phyloP scores from a whole-genome alignment of 805 yeast species.

The Geotrichum ghanense region DNA sequence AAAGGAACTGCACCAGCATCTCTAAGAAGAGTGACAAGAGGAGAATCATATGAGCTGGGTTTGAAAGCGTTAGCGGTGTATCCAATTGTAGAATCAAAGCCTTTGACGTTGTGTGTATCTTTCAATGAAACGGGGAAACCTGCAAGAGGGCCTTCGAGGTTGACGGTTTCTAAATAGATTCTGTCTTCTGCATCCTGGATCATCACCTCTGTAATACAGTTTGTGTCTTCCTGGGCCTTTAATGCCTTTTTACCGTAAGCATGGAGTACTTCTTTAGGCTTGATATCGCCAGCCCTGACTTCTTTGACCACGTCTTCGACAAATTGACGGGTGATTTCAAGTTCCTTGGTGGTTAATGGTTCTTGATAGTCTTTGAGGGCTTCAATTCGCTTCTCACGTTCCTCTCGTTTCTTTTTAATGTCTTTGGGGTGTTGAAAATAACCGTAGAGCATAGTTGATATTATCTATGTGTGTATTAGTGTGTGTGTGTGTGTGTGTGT shows the following conservation, averaged over 20 bases:
- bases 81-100: constrained; percentile 42
- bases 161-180: constrained; percentile 31
- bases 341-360: constrained; percentile 26
- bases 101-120: constrained; percentile 41
- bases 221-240: constrained; percentile 51
- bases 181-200: constrained; percentile 59
- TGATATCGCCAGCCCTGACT: constrained; percentile 36
- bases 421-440: neutral
- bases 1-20: constrained; percentile 46
- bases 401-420: constrained; percentile 19
- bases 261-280: constrained; percentile 41
- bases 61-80: constrained; percentile 33
- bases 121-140: constrained; percentile 55
- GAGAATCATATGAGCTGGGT: constrained; percentile 30
- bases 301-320: constrained; percentile 33
- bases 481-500: too few species aligned
- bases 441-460: neutral
- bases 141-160: constrained; percentile 50
- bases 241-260: constrained; percentile 60
- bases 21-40: constrained; percentile 31
- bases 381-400: constrained; percentile 26
- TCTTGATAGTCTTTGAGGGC: constrained; percentile 28
- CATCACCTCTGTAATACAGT: constrained; percentile 49
- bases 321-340: constrained; percentile 28
- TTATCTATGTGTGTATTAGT: too few species aligned